Base-by-base conservation (phyloP, 1,284 basidiomycete genomes). In the Trichosporon coremiiforme region DNA sequence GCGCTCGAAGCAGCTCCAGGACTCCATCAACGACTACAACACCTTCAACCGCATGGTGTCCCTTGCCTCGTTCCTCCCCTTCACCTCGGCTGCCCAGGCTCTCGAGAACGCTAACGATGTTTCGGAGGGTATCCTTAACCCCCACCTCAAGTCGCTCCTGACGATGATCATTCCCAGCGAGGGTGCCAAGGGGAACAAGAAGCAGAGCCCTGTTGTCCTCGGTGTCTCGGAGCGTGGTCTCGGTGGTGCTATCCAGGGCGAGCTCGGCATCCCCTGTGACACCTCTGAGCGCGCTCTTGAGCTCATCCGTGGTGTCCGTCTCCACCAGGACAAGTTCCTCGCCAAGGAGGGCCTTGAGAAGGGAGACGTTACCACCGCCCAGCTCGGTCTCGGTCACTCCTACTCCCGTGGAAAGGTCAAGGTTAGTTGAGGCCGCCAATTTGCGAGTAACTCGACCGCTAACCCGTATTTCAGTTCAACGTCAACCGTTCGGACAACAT, bases 401-500 rank as follows among this genome's bases (percentile, higher is more conserved):
- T 98, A 97, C 87, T 98, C 95, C 36, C 91, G 96, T 76, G 92
- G 95, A 70, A 99, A 99, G 84, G 92, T 99, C 77, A 98, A 98
- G 84, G 83, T 84, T 68, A 72, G 83, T 76, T 31, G n/a, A n/a
- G 8, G 2, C 47, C 25, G 25, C 25, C 25, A 25, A 25, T 25
- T 25, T 25, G 25, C 25, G 25, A 25, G 25, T 25, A 25, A 25
- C 25, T 25, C 25, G 25, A 25, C 25, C 22, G 71, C 69, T 67
- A 63, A 71, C 69, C 31, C 22, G 4, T 25, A 25, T 20, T 12
- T 20, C 70, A 84, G 86, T 99, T 99, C 90, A 99, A 99, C 87
- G 96, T 98, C 76, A 98, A 99, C 89, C 89, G 96, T 75, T 91
- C 94, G 74, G 96, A 99, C 87, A 99, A 99, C 87, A 99, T 99